Percentiles rank a stretch among this genome's conserved stretches.
phyloP scores from a whole-genome alignment of 179 eudicot species.

The Dionaea muscipula region DNA sequence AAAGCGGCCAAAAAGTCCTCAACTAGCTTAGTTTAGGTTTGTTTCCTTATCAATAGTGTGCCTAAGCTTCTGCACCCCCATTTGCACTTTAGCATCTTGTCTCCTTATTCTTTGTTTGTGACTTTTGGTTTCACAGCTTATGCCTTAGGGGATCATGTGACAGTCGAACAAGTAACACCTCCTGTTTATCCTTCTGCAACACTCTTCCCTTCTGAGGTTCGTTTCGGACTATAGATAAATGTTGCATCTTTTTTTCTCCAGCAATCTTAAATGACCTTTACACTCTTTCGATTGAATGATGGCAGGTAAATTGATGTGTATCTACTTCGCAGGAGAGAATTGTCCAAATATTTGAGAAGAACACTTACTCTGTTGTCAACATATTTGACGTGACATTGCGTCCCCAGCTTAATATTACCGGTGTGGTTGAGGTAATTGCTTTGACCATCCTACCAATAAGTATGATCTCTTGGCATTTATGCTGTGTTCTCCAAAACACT shows the following conservation, averaged over 20 bases:
- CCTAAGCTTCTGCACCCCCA: no score
- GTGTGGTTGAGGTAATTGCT: constrained; percentile 80
- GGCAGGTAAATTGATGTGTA: constrained; percentile 43
- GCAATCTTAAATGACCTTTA: constrained; percentile 10
- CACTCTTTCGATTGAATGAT: constrained; percentile 21
- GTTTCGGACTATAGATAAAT: constrained; percentile 4
- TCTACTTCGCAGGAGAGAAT: constrained; percentile 82
- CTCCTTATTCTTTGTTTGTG: constrained; percentile 2
- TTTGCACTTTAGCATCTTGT: no score
- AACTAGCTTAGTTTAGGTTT: no score
- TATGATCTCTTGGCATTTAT: no score
- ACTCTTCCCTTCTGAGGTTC: constrained; percentile 86
- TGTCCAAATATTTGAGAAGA: constrained; percentile 81
- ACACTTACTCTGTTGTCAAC: constrained; percentile 92
- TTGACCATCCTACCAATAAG: background rate
- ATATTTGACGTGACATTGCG: constrained; percentile 95
- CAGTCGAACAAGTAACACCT: constrained; percentile 92
- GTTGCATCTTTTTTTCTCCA: background rate
- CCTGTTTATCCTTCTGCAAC: constrained; percentile 50
- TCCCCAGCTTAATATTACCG: constrained; percentile 75
- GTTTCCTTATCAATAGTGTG: no score
- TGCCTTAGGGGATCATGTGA: constrained; percentile 86
- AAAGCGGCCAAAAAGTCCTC: no score
- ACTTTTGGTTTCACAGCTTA: constrained; percentile 36
- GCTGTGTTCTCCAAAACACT: no score